Base-by-base conservation (phyloP, 139 green algal genomes). In the Closterium sp. region DNA sequence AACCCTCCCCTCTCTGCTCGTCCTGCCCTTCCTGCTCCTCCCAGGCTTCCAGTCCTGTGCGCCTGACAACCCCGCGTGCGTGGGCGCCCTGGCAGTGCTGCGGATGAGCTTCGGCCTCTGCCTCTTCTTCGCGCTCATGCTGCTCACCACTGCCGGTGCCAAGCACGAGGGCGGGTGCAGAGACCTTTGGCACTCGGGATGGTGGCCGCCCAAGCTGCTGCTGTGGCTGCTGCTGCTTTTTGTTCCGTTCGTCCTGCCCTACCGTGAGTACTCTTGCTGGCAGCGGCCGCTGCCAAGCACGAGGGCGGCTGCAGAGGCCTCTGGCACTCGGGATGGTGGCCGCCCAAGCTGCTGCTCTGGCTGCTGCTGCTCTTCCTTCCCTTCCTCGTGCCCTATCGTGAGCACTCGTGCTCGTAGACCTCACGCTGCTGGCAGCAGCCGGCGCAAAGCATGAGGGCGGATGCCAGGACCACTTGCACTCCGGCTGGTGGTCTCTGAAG, bases 101-200 rank as follows among this genome's bases (percentile, higher is more conserved):
- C 90, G 90, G 12, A 1, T 93, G 66, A 93, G 90, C 84, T 86
- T 93, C 25, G 90, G 90, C 25, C 33, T 85, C 25, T 88, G 38
- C 89, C 36, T 93, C 88, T 93, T 93, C 88, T 93, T 89, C 32
- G 33, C 88, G 19, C 30, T 93, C 86, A 93, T 93, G 91, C 91
- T 83, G 7, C 16, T 38, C 34, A 87, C 91, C 23, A 93, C 91
- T 0, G 9, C 93, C 21, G 91, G 4, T 2, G 76, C 91, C 31
- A 88, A 89, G 33, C 28, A 34, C 1, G 93, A 87, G n/a, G 91
- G 89, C 1, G 32, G 35, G 10, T 91, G 87, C 25, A 10, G 38
- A 31, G 88, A 93, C 32, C n/a, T 30, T 8, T 93, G 91, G 91
- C 88, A 92, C 84, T 86, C 64, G 1, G 88, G 88, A 5, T 93